Evolutionary conservation across 176 grass and related monocot genomes (phyloP).

Genomic region (Cocos nucifera): DNA sequence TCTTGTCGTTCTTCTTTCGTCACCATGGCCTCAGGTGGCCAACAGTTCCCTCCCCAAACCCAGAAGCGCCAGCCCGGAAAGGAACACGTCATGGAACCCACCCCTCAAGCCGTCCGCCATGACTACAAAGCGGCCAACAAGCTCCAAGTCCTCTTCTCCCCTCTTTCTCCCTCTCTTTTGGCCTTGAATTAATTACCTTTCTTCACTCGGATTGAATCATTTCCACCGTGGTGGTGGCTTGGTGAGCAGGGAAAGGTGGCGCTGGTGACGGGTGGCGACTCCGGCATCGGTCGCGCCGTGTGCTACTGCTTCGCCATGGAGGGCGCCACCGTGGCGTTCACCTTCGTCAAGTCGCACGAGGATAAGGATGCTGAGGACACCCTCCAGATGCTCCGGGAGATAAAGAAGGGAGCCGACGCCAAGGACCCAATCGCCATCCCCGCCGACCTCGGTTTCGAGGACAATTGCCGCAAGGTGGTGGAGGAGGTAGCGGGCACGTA

Average conservation of each 20-base stretch:
- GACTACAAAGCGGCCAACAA: slow-evolving; percentile 57
- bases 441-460: slow-evolving; percentile 66
- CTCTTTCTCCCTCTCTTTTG: neutral
- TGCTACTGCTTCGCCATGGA: slow-evolving; percentile 68
- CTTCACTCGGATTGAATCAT: neutral
- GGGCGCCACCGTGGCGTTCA: slow-evolving; percentile 77
- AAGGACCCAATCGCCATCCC: slow-evolving; percentile 45
- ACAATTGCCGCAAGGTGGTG: slow-evolving; percentile 48
- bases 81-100: slow-evolving; percentile 64
- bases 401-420: slow-evolving; percentile 8
- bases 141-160: slow-evolving; percentile 29
- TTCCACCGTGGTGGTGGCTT: no score
- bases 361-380: slow-evolving; percentile 60
- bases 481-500: slow-evolving; percentile 31
- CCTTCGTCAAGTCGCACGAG: slow-evolving; percentile 45
- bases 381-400: slow-evolving; percentile 41
- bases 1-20: no score
- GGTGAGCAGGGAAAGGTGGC: slow-evolving; percentile 58
- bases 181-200: neutral
- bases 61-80: slow-evolving; percentile 52
- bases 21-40: slow-evolving; percentile 42
- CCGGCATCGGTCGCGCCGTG: slow-evolving; percentile 74
- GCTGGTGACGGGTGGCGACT: slow-evolving; percentile 80
- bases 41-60: slow-evolving; percentile 48
- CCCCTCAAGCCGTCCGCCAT: slow-evolving; percentile 28